These are phyloP conservation scores for Knoxia roxburghii DNA, from an alignment of 257 asterid species.

Conservation along the genomic window DNA sequence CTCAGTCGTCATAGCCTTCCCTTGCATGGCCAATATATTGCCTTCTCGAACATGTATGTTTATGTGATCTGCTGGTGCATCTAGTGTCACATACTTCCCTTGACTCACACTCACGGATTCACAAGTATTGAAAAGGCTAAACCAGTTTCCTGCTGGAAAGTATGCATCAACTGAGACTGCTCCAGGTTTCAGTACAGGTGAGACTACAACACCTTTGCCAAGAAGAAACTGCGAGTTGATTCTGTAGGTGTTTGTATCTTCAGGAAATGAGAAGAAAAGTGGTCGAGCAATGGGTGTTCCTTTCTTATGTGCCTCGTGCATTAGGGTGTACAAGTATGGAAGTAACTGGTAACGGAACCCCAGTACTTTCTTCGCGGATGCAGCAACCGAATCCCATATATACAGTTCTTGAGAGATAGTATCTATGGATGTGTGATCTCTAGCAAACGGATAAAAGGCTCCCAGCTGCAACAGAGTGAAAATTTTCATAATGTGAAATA, in stretches of 20 bases:
- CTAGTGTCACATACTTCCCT: conserved; percentile 24
- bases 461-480: conserved; percentile 33
- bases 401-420: conserved; percentile 39
- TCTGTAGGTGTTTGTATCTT: conserved; percentile 31
- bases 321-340: conserved; percentile 35
- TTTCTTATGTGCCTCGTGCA: conserved; percentile 36
- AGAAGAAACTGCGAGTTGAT: conserved; percentile 38
- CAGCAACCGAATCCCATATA: conserved; percentile 44
- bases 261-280: conserved; percentile 47
- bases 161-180: conserved; percentile 30
- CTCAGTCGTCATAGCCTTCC: conserved; percentile 34
- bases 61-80: conserved; percentile 31
- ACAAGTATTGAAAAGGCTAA: conserved; percentile 33
- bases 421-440: conserved; percentile 32
- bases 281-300: conserved; percentile 43
- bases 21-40: conserved; percentile 38
- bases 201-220: conserved; percentile 40
- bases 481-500: no score
- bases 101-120: conserved; percentile 6
- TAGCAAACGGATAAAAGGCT: conserved; percentile 51
- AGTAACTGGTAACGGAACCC: conserved; percentile 35
- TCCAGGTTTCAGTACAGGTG: conserved; percentile 34
- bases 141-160: conserved; percentile 43
- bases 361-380: conserved; percentile 38
- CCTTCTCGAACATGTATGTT: conserved; percentile 35